Base-by-base conservation (phyloP, 2,329 filamentous ascomycete species). In the Ophiosphaerella herpotricha region DNA sequence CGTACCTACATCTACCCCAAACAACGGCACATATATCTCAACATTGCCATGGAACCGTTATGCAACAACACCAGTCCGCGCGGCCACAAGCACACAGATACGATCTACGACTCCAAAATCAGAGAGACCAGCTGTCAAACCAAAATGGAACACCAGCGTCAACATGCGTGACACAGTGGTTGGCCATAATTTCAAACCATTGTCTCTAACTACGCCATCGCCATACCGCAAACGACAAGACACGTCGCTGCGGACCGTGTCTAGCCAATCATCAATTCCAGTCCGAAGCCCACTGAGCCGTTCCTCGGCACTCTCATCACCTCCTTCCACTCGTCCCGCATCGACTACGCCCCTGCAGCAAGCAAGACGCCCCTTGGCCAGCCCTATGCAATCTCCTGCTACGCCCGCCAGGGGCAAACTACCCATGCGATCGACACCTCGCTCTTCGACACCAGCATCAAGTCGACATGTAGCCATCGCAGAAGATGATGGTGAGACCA, bases 121-220 rank as follows among this genome's bases (percentile, higher is more conserved):
- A 5, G 69, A 70, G 13, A 59, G 60, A n/a, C 55, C 61, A 4
- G 46, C 46, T 7, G 47, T 56, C 34, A 74, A 72, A 46, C 74
- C 74, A 12, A 68, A 71, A 14, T 76, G 74, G 74, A 75, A 74
- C 51, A 51, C 61, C 2, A 72, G 67, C 36, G 68, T 65, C 3
- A 74, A 74, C 47, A 60, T 73, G 65, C 61, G 69, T 7, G 72
- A 72, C 32, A 75, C 71, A 2, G 46, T 68, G 16, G 63, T 74
- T 18, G 73, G 73, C 2, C 73, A 75, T 51, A 65, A 74, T 46
- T 70, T 68, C 59, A 74, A 73, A 50, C 72, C 73, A 2, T 36
- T 70, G 23, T 58, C 63, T 9, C 46, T 66, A 39, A 73, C 71
- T 1, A 70, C 67, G 2, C 71, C 72, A 13, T 71, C 71, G 12